Percentiles rank a stretch among this genome's conserved stretches.
Evolutionary conservation across 176 grass and related monocot species (phyloP).

Genomic region (Carex kokanica): DNA sequence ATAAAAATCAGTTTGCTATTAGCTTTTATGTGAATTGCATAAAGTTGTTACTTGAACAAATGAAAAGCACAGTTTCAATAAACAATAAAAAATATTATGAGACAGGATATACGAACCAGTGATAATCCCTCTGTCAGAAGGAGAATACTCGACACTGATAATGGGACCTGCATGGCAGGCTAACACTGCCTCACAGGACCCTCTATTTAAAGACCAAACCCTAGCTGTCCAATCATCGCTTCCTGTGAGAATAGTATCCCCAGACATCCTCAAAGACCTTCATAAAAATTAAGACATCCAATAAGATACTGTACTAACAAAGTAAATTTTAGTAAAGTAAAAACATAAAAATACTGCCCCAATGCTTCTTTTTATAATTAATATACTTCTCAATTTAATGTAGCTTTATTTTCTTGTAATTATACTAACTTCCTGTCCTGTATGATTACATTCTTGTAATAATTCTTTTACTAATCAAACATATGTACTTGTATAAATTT

Average conservation of each 20-base stretch:
- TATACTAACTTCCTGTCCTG: not conserved
- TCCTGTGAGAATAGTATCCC: conserved; percentile 90
- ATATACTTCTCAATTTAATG: not conserved
- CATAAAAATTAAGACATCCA: conserved; percentile 14
- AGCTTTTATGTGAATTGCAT: conserved; percentile 2
- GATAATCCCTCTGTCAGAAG: conserved; percentile 95
- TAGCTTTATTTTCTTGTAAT: conserved; percentile 10
- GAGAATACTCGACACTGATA: conserved; percentile 83
- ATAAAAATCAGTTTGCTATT: conserved; percentile 37
- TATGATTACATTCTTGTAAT: not conserved
- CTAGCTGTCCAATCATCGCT: conserved; percentile 99
- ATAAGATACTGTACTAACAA: not conserved
- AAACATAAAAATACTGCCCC: not conserved
- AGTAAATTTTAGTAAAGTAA: not conserved
- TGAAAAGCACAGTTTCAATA: conserved; percentile 20
- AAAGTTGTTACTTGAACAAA: not conserved
- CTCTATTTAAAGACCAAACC: conserved; percentile 81
- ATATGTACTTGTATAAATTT: not conserved
- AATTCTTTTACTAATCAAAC: not conserved
- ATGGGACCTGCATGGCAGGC: conserved; percentile 96
- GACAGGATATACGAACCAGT: conserved; percentile 55
- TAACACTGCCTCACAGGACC: conserved; percentile 90
- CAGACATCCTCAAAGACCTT: conserved; percentile 90
- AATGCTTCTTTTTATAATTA: not conserved
- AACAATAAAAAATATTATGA: not conserved